Evolutionary conservation across 2,329 filamentous ascomycete genomes (phyloP).

Genomic region (Cladophialophora bantiana): DNA sequence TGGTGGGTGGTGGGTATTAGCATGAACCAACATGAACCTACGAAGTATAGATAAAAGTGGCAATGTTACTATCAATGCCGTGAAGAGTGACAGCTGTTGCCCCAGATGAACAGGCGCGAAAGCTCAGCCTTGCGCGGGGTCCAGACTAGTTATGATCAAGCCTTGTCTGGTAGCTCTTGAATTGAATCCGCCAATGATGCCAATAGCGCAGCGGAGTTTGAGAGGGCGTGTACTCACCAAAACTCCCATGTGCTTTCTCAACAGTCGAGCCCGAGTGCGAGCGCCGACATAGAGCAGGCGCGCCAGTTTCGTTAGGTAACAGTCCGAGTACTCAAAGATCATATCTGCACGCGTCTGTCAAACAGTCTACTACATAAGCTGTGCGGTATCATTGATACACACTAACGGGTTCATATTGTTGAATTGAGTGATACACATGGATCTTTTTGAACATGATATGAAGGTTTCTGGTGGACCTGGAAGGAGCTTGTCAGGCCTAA

Average conservation of each 20-base stretch:
- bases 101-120: neutral
- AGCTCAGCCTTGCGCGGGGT: conserved; percentile 22
- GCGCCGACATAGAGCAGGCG: neutral
- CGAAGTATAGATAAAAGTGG: too few relatives aligned
- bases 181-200: conserved; percentile 15
- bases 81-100: too few relatives aligned
- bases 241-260: neutral
- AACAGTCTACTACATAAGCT: neutral
- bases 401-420: neutral
- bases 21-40: too few relatives aligned
- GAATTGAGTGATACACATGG: neutral
- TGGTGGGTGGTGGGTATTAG: too few relatives aligned
- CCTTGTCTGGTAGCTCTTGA: neutral
- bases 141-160: neutral
- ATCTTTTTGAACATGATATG: too few relatives aligned
- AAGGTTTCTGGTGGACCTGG: neutral
- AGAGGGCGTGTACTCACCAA: neutral
- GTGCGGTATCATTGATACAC: neutral
- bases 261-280: neutral
- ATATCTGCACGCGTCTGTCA: neutral
- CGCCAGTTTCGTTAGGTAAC: neutral
- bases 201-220: conserved; percentile 10
- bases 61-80: too few relatives aligned
- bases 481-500: neutral
- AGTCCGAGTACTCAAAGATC: neutral